Percentiles rank a stretch among this genome's conserved stretches.
phyloP scores from a whole-genome alignment of 192 early-diverging fungal species.

The Spizellomyces sp. region DNA sequence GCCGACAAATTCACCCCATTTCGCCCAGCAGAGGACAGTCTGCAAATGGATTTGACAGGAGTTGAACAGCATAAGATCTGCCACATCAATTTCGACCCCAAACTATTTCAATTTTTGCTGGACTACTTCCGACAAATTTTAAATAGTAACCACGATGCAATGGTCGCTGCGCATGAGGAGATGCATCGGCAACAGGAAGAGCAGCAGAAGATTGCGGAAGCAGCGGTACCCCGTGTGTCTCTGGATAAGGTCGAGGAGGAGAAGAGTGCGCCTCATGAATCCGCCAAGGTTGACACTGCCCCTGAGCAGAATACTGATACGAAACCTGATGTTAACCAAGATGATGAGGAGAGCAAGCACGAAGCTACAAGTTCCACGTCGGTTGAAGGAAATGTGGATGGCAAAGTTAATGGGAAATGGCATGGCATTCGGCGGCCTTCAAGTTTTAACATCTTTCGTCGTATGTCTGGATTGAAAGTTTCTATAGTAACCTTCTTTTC shows the following conservation, averaged over 20 bases:
- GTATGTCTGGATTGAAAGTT: slow-evolving; percentile 12
- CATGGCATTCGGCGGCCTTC: background rate
- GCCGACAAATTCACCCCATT: background rate
- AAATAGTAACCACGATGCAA: slow-evolving; percentile 11
- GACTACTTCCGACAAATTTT: slow-evolving; percentile 23
- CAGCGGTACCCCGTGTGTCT: background rate
- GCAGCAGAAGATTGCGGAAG: background rate
- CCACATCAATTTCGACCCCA: slow-evolving; percentile 25
- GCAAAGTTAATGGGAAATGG: background rate
- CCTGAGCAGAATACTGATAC: background rate
- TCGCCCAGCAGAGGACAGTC: slow-evolving; percentile 3
- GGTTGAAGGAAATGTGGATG: too few relatives aligned
- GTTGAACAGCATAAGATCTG: slow-evolving; percentile 24
- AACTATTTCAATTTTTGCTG: slow-evolving; percentile 19
- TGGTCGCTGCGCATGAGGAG: background rate
- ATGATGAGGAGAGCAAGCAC: too few relatives aligned
- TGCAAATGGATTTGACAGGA: background rate
- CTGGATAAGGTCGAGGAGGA: background rate
- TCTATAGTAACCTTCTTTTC: slow-evolving; percentile 28
- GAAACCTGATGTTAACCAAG: background rate
- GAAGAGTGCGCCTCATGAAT: background rate
- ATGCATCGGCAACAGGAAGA: background rate
- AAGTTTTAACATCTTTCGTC: slow-evolving; percentile 10
- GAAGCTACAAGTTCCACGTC: background rate
- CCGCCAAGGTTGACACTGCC: background rate